Percentiles rank a stretch among this genome's conserved stretches.
phyloP scores from a whole-genome alignment of 805 yeast species.

The Torulaspora microellipsoides region DNA sequence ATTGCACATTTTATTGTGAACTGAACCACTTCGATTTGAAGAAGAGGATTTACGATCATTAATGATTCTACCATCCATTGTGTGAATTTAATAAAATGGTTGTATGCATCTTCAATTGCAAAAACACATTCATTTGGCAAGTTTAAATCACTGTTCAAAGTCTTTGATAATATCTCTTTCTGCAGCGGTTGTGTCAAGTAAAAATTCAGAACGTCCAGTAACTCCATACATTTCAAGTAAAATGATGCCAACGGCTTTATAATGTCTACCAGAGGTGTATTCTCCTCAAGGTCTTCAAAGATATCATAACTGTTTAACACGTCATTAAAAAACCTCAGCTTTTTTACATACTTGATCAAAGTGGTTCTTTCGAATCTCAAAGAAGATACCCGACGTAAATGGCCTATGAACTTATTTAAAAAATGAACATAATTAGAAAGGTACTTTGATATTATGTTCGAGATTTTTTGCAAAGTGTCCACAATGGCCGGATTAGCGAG shows the following conservation, averaged over 20 bases:
- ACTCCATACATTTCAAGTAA: slow-evolving; percentile 27
- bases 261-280: slow-evolving; percentile 6
- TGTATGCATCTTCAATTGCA: slow-evolving; percentile 29
- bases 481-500: slow-evolving; percentile 3
- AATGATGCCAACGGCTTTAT: slow-evolving; percentile 23
- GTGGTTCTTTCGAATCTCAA: slow-evolving; percentile 33
- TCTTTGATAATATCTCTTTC: slow-evolving; percentile 34
- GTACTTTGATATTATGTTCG: slow-evolving; percentile 22
- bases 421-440: slow-evolving; percentile 29
- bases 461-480: slow-evolving; percentile 4
- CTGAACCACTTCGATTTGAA: slow-evolving; percentile 30
- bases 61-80: slow-evolving; percentile 36
- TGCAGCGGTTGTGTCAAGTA: slow-evolving; percentile 32
- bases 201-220: slow-evolving; percentile 31
- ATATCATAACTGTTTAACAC: slow-evolving; percentile 16
- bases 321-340: slow-evolving; percentile 33
- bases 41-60: slow-evolving; percentile 14
- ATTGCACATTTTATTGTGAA: slow-evolving; percentile 31
- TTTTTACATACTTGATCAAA: slow-evolving; percentile 35
- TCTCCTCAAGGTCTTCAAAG: neutral
- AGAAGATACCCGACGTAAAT: slow-evolving; percentile 29
- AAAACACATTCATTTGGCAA: slow-evolving; percentile 22
- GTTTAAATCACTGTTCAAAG: slow-evolving; percentile 27
- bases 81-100: slow-evolving; percentile 33
- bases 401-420: slow-evolving; percentile 31